Evolutionary conservation across 345 rosid species (phyloP), one percentile per base, ranked within the genome.

Genomic region (Salix purpurea): DNA sequence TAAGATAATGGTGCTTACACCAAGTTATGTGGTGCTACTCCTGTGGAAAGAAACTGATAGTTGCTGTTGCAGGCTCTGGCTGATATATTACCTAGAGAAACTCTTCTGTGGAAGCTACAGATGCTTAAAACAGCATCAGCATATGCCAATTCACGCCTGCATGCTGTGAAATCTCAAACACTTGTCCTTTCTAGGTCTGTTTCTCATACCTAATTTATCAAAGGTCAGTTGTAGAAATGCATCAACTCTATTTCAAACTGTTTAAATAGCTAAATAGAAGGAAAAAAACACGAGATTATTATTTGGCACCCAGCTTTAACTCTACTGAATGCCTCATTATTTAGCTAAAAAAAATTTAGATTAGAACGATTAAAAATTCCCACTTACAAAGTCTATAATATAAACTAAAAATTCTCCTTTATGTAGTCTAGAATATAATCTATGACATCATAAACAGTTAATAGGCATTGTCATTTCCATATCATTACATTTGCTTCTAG

Each of bases 101-200:
- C 97, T 24, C 87, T 94, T 82, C 81, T 79, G 6, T 94, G 97
- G 98, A 92, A 91, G 87, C 86, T 94, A 76, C 83, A 83, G 66
- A 72, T 94, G 85, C 90, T 93, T 70, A 86, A 89, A 78, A 80
- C 86, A 14, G 94, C 93, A 75, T 82, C 90, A 52, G 79, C 84
- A 73, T 89, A 79, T 79, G 84, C 91, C 74, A 94, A 91, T 80
- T 78, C 90, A 72, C 94, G 90, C 85, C 87, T 94, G 48, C 92
- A 89, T 85, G 87, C 88, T 46, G 87, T 91, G 77, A 85, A 83
- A 82, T 90, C 94, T 77, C 92, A 82, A 70, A 86, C 91, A 14
- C 85, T 94, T 62, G 71, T 94, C 76, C 88, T 94, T 40, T 79
- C 84, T 79, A 89, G 95, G 98, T 91, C 21, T 42, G 42, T 77